Conservation (phyloP, 805 yeast species). For the Kodamaea leandrae region DNA sequence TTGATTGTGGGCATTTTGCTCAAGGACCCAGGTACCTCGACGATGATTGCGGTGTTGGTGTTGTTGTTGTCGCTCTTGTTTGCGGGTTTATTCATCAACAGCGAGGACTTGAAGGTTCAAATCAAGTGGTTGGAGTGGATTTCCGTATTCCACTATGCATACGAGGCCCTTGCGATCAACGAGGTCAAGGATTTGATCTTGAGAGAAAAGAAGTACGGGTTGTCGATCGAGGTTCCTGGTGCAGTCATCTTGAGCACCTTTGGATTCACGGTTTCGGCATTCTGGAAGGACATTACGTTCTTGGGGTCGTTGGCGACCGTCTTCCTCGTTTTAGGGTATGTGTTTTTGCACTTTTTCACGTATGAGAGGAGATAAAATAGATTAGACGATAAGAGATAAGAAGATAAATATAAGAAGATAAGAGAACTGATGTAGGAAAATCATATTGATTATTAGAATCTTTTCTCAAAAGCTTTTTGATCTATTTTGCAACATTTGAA, state of each 20-base stretch:
- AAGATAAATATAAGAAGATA: too few species aligned
- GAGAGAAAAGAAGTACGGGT: constrained; percentile 85
- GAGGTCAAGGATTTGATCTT: constrained; percentile 86
- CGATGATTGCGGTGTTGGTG: constrained; percentile 80
- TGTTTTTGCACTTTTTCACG: constrained; percentile 68
- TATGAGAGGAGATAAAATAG: constrained; percentile 58
- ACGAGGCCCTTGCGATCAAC: constrained; percentile 87
- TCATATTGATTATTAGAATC: too few species aligned
- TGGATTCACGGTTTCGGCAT: constrained; percentile 84
- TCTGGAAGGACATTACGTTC: constrained; percentile 61
- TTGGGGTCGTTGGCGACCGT: constrained; percentile 55
- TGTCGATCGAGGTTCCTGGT: constrained; percentile 95
- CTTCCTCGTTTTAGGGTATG: constrained; percentile 69
- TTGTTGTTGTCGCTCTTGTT: constrained; percentile 82
- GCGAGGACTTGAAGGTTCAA: constrained; percentile 52
- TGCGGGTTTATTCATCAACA: constrained; percentile 91
- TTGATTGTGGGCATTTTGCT: constrained; percentile 84
- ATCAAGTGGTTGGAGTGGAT: constrained; percentile 77
- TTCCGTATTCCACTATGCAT: constrained; percentile 93
- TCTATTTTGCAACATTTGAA: too few species aligned
- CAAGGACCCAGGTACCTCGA: constrained; percentile 89
- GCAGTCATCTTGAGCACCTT: constrained; percentile 94
- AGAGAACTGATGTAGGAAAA: too few species aligned
- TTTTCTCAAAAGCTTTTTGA: too few species aligned
- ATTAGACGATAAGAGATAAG: too few species aligned